Conservation (phyloP, 2,329 filamentous ascomycete species). For the Sporothrix mexicana region DNA sequence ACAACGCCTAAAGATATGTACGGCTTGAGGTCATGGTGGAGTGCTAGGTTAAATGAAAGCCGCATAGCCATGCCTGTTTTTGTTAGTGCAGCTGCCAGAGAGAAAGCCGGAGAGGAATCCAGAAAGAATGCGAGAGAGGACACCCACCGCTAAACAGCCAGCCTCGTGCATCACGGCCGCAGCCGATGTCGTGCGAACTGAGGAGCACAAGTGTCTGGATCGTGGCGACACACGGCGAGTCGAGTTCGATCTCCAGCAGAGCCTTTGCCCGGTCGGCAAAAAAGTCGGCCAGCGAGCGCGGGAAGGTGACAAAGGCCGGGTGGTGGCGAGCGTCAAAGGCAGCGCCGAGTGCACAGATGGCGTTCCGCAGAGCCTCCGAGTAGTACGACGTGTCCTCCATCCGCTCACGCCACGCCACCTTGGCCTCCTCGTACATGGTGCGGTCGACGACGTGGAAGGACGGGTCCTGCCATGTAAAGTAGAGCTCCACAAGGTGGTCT, state of each 20-base stretch:
- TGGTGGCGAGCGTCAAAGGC: slow-evolving; percentile 42
- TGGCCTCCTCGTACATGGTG: slow-evolving; percentile 41
- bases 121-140: background rate
- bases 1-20: slow-evolving; percentile 50
- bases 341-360: slow-evolving; percentile 44
- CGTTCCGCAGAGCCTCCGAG: slow-evolving; percentile 37
- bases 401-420: background rate
- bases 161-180: slow-evolving; percentile 51
- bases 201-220: slow-evolving; percentile 54
- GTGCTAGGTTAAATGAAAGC: slow-evolving; percentile 52
- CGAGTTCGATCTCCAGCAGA: slow-evolving; percentile 54
- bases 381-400: slow-evolving; percentile 36
- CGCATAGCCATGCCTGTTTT: slow-evolving; percentile 49
- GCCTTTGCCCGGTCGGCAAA: slow-evolving; percentile 52
- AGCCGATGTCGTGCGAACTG: slow-evolving; percentile 52
- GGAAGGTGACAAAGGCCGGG: slow-evolving; percentile 40
- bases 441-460: slow-evolving; percentile 53
- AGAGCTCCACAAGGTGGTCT: slow-evolving; percentile 52
- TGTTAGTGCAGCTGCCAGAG: no score
- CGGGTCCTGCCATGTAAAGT: slow-evolving; percentile 56
- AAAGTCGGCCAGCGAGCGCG: slow-evolving; percentile 46
- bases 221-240: slow-evolving; percentile 54
- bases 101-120: no score
- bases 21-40: slow-evolving; percentile 49
- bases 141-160: slow-evolving; percentile 53